phyloP scores from a whole-genome alignment of 768 basidiomycete species.

The Lactarius quietus region DNA sequence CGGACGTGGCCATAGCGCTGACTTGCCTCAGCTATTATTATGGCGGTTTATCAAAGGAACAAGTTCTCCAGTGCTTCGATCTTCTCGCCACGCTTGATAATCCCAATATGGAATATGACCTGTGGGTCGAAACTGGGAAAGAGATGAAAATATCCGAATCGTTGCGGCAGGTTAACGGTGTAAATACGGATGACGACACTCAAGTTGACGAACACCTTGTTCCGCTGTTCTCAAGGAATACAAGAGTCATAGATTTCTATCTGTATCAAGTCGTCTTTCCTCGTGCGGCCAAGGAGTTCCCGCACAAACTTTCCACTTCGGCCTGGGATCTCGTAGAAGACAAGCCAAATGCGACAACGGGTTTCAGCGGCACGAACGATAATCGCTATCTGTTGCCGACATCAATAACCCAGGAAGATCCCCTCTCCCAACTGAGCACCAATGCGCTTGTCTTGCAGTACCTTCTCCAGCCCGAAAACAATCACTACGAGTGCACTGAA shows the following conservation, averaged over 20 bases:
- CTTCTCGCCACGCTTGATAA: constrained; percentile 41
- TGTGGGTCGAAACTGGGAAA: constrained; percentile 34
- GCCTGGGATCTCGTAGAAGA: constrained; percentile 51
- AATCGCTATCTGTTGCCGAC: constrained; percentile 36
- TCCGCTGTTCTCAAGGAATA: constrained; percentile 38
- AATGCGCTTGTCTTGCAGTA: constrained; percentile 45
- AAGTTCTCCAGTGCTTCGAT: constrained; percentile 39
- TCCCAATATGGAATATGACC: constrained; percentile 40
- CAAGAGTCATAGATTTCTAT: constrained; percentile 44
- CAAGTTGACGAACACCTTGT: constrained; percentile 32
- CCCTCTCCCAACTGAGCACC: constrained; percentile 40
- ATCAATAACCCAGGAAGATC: constrained; percentile 38
- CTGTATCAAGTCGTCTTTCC: constrained; percentile 47
- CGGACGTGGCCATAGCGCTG: constrained; percentile 44
- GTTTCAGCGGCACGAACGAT: constrained; percentile 58
- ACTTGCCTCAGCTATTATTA: constrained; percentile 52
- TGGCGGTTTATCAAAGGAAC: constrained; percentile 38
- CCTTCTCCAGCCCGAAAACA: constrained; percentile 41
- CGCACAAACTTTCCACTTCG: constrained; percentile 43
- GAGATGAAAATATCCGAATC: constrained; percentile 29
- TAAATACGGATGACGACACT: constrained; percentile 42
- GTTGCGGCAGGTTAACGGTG: constrained; percentile 34
- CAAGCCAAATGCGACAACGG: constrained; percentile 40
- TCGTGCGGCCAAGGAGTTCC: constrained; percentile 47
- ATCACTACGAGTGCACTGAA: constrained; percentile 32